Conservation (phyloP, 352 stramenopile species). For the Phytophthora citricola region DNA sequence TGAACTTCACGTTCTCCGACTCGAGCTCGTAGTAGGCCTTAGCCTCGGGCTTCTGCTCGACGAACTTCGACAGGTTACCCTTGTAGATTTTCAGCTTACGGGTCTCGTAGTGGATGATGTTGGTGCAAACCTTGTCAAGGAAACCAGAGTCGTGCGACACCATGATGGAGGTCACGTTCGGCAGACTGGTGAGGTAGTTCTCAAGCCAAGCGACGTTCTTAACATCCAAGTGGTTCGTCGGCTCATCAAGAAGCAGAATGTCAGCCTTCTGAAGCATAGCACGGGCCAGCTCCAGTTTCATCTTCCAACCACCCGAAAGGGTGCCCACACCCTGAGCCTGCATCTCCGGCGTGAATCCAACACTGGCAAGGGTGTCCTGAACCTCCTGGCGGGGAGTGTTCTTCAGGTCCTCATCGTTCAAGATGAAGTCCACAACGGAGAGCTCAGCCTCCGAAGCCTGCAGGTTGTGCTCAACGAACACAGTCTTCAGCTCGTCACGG, state of each 20-base stretch:
- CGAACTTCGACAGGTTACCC: slow-evolving; percentile 86
- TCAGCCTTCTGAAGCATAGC: slow-evolving; percentile 96
- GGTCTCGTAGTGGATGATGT: slow-evolving; percentile 98
- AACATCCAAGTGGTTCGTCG: slow-evolving; percentile 95
- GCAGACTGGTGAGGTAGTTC: slow-evolving; percentile 90
- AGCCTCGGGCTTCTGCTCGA: slow-evolving; percentile 87
- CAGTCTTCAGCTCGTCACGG: slow-evolving; percentile 93
- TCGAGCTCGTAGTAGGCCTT: slow-evolving; percentile 92
- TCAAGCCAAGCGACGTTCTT: slow-evolving; percentile 94
- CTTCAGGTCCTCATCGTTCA: slow-evolving; percentile 91
- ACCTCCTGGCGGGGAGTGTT: slow-evolving; percentile 90
- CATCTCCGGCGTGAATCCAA: slow-evolving; percentile 96
- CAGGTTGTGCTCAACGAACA: slow-evolving; percentile 98
- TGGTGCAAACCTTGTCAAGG: slow-evolving; percentile 97
- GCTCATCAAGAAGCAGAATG: slow-evolving; percentile 96
- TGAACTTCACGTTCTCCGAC: slow-evolving; percentile 87
- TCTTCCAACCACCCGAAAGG: slow-evolving; percentile 96
- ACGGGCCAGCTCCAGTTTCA: slow-evolving; percentile 95
- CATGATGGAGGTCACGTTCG: slow-evolving; percentile 93
- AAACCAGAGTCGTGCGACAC: slow-evolving; percentile 98
- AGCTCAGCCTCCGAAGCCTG: slow-evolving; percentile 90
- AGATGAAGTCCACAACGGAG: slow-evolving; percentile 86
- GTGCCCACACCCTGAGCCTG: slow-evolving; percentile 92
- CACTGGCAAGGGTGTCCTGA: slow-evolving; percentile 88
- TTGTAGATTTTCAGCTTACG: slow-evolving; percentile 92